These are phyloP conservation scores for Diaporthe nobilis DNA, from an alignment of 2,329 filamentous ascomycete genomes.

Conservation along the genomic window DNA sequence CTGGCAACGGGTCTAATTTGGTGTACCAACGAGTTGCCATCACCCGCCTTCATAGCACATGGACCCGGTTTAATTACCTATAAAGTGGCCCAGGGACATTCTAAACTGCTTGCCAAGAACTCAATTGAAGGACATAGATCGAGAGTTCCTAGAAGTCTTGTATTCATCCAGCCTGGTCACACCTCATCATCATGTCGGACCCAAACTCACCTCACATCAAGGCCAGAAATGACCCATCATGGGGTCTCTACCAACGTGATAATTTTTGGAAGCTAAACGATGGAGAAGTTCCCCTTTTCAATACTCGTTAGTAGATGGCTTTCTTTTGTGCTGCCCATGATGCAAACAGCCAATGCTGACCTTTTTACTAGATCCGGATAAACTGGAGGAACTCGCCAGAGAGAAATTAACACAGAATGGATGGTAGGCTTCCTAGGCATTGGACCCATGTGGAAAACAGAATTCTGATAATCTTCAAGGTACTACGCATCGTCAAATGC, in stretches of 20 bases:
- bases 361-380: conserved; percentile 62
- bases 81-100: background rate
- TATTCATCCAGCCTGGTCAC: too few species aligned
- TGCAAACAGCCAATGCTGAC: background rate
- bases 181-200: conserved; percentile 40
- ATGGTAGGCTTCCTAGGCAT: conserved; percentile 55
- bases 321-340: background rate
- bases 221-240: conserved; percentile 45
- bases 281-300: conserved; percentile 45
- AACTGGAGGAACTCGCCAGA: conserved; percentile 71
- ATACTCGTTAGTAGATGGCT: conserved; percentile 43
- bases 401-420: conserved; percentile 69
- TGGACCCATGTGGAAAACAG: background rate
- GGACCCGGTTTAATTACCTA: background rate
- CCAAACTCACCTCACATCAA: conserved; percentile 46
- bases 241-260: conserved; percentile 48
- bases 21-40: conserved; percentile 12
- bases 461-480: conserved; percentile 45
- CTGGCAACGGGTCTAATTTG: conserved; percentile 24
- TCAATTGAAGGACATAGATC: background rate
- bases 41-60: background rate
- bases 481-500: conserved; percentile 71
- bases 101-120: background rate
- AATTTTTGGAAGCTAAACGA: conserved; percentile 48
- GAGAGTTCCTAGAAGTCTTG: background rate